Evolutionary conservation across 2,329 filamentous ascomycete species (phyloP).

Genomic region (Leptoxyphium fumago): DNA sequence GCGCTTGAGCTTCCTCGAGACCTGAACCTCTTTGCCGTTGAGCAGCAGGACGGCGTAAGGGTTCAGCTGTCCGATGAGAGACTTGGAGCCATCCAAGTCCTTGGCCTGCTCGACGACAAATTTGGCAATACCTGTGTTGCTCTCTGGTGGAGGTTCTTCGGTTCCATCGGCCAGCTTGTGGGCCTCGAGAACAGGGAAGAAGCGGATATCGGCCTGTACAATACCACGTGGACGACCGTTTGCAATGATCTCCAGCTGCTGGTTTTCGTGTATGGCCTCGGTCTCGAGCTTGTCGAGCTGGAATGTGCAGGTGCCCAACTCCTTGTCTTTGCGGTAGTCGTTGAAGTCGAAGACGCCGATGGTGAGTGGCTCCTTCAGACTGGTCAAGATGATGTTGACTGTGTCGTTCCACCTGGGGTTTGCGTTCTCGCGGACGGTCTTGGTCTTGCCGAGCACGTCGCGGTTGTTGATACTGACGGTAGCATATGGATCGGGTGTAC

Average conservation of each 20-base stretch:
- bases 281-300: constrained; percentile 68
- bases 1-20: constrained; percentile 83
- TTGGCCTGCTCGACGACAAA: constrained; percentile 94
- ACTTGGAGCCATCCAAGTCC: constrained; percentile 85
- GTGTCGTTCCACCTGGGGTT: constrained; percentile 96
- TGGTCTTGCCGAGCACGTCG: constrained; percentile 70
- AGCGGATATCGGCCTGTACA: constrained; percentile 69
- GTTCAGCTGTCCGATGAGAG: constrained; percentile 77
- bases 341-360: constrained; percentile 86
- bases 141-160: constrained; percentile 66
- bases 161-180: constrained; percentile 61
- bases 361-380: constrained; percentile 74
- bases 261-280: constrained; percentile 63
- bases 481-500: constrained; percentile 81
- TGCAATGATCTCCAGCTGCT: constrained; percentile 68
- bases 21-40: constrained; percentile 82
- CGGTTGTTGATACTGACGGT: constrained; percentile 74
- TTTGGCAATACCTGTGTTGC: constrained; percentile 83
- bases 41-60: constrained; percentile 80
- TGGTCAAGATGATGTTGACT: constrained; percentile 85
- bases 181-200: constrained; percentile 81
- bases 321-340: constrained; percentile 90
- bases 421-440: constrained; percentile 67
- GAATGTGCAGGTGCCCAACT: constrained; percentile 78
- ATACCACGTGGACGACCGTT: constrained; percentile 75